These are phyloP conservation scores for Paramyrothecium sp. DNA, from an alignment of 2,329 filamentous ascomycete species.

Conservation along the genomic window DNA sequence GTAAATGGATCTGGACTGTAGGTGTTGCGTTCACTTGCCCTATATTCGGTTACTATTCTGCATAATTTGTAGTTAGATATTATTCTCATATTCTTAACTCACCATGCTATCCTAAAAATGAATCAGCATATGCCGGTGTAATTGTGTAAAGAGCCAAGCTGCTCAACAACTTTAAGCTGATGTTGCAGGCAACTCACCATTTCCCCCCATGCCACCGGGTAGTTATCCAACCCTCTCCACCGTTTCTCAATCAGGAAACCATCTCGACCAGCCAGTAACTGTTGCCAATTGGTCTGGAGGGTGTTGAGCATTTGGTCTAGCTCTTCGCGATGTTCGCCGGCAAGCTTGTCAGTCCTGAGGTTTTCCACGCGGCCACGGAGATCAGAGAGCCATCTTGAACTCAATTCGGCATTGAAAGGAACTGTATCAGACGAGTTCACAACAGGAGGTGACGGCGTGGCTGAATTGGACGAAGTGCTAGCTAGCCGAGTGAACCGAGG, in stretches of 20 bases:
- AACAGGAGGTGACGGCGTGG: too few species aligned
- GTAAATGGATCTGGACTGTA: not conserved
- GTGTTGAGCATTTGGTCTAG: too few species aligned
- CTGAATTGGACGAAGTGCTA: too few species aligned
- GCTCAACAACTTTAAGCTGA: too few species aligned
- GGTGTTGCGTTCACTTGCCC: not conserved
- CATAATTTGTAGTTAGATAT: not conserved
- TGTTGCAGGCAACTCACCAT: conserved; percentile 56
- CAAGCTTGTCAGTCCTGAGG: conserved; percentile 70
- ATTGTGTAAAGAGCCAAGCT: conserved; percentile 22
- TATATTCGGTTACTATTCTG: too few species aligned
- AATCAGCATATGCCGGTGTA: too few species aligned
- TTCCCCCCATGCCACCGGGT: conserved; percentile 79
- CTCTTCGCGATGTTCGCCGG: conserved; percentile 43
- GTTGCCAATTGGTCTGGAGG: too few species aligned
- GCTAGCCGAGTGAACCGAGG: too few species aligned
- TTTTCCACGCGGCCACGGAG: conserved; percentile 18
- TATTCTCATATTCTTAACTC: conserved; percentile 22
- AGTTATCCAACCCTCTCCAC: conserved; percentile 60
- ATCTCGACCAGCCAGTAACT: conserved; percentile 40
- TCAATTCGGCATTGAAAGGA: not conserved
- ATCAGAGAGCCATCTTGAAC: conserved; percentile 5
- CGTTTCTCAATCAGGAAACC: conserved; percentile 65
- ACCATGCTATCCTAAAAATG: conserved; percentile 51
- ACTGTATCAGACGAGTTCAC: not conserved